Base-by-base conservation (phyloP, 2,329 filamentous ascomycete genomes). In the Penicillium expansum region DNA sequence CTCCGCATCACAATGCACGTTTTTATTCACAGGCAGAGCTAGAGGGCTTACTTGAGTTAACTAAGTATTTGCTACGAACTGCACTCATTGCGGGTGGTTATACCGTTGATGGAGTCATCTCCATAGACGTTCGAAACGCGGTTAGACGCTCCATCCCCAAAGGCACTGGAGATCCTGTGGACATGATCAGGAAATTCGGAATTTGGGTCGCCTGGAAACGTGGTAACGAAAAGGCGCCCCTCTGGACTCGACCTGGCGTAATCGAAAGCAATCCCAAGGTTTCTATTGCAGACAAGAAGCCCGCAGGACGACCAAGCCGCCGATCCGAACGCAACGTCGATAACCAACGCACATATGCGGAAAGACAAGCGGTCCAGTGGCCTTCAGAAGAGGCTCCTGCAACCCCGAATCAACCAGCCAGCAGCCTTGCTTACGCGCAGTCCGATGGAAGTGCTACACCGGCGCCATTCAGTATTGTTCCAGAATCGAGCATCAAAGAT, bases 151-250 rank as follows among this genome's bases (percentile, higher is more conserved):
- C 84, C 3, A 86, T 88, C 53, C 86, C 86, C 0, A 87, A 86
- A 70, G 80, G 79, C 30, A 76, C 82, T 56, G 82, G 82, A 35
- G 85, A 88, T 54, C 84, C 85, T 5, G 70, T 87, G n/a, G 80
- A 83, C 30, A 72, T 83, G 33, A 81, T 84, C 55, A 80, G 81
- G 62, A 80, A 74, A 16, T 87, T 88, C 62, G 85, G 84, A 5
- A 76, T 86, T 55, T 88, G 86, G 86, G 80, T 83, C 56, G 83
- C 85, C 3, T 88, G 85, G 85, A 88, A 88, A 69, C 81, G 83
- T 53, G 86, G 86, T 11, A 86, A 87, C 65, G 84, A 86, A 61
- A 75, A 75, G 55, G 82, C 85, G 47, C 83, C 85, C 30, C 76
- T 80, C 43, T 88, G 85, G 85, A 84, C 84, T 39, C 78, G 82